A percentile compares a stretch with the other conserved stretches of the same genome.
phyloP scores from a whole-genome alignment of 495 filamentous ascomycete genomes.

The Neurospora sp. region DNA sequence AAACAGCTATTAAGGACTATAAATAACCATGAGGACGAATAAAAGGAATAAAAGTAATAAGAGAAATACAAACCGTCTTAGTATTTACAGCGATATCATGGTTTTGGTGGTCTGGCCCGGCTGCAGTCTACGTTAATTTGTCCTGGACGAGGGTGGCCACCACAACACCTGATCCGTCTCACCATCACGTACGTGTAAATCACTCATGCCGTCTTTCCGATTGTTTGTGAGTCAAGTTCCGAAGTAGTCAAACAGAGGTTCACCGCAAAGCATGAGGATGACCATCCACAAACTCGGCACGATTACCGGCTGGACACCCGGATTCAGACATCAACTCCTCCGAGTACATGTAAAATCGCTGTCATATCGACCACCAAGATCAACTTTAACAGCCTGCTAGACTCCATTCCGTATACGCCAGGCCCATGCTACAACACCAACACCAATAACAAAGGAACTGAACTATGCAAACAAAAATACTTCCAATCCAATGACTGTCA shows the following conservation, averaged over 20 bases:
- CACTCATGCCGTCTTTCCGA: background rate
- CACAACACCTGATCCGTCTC: background rate
- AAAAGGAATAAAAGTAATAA: too few relatives aligned
- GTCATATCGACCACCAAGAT: background rate
- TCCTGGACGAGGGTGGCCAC: background rate
- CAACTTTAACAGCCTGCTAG: background rate
- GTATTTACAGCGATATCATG: too few relatives aligned
- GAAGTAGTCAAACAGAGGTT: background rate
- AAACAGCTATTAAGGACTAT: too few relatives aligned
- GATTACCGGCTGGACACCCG: background rate
- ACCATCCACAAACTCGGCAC: background rate
- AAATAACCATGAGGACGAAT: too few relatives aligned
- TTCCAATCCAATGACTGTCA: background rate
- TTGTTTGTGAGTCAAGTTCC: background rate
- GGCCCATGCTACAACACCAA: background rate
- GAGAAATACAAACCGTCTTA: too few relatives aligned
- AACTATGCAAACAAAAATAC: background rate
- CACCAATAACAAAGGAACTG: background rate
- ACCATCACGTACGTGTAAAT: background rate
- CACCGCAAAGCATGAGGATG: background rate
- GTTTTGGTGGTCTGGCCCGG: too few relatives aligned
- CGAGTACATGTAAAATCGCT: background rate
- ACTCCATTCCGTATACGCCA: background rate
- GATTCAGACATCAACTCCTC: background rate
- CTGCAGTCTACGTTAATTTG: too few relatives aligned